A percentile compares a stretch with the other conserved stretches of the same genome.
Conservation (phyloP, 106 monocot species). For the Agapanthus africanus region DNA sequence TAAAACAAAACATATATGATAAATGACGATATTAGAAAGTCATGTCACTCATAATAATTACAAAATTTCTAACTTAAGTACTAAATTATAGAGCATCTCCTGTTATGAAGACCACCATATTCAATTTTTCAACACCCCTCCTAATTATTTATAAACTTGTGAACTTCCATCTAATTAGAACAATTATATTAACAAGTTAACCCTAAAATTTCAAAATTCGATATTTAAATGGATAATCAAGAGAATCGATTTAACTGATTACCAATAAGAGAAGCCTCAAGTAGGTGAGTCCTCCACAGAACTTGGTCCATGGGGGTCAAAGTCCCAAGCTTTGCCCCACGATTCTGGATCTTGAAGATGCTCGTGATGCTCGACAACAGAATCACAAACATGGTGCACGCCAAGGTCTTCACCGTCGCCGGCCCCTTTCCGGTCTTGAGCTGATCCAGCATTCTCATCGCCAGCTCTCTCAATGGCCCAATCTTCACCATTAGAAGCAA, state of each 20-base stretch:
- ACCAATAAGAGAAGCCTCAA: conserved; percentile 92
- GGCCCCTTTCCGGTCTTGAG: conserved; percentile 78
- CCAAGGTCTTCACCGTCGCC: conserved; percentile 82
- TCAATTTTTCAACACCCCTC: too few relatives aligned
- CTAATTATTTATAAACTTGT: too few relatives aligned
- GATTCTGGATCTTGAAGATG: conserved; percentile 82
- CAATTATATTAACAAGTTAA: too few relatives aligned
- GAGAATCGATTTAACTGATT: not conserved
- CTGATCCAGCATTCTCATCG: conserved; percentile 70
- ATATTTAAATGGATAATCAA: too few relatives aligned
- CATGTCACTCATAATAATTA: too few relatives aligned
- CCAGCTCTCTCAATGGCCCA: conserved; percentile 80
- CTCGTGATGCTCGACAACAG: conserved; percentile 64
- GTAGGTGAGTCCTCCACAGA: conserved; percentile 90
- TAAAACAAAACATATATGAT: too few relatives aligned
- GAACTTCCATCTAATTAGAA: too few relatives aligned
- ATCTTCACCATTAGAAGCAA: conserved; percentile 81
- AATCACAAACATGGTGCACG: conserved; percentile 74
- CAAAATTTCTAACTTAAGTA: too few relatives aligned
- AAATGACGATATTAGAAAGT: too few relatives aligned
- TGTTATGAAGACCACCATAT: too few relatives aligned
- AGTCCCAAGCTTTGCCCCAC: conserved; percentile 78
- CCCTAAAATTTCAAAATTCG: too few relatives aligned
- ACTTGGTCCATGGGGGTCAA: conserved; percentile 94
- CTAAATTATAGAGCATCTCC: too few relatives aligned